Conservation (phyloP, 441 rosid genomes). For the Omphalea diandra region DNA sequence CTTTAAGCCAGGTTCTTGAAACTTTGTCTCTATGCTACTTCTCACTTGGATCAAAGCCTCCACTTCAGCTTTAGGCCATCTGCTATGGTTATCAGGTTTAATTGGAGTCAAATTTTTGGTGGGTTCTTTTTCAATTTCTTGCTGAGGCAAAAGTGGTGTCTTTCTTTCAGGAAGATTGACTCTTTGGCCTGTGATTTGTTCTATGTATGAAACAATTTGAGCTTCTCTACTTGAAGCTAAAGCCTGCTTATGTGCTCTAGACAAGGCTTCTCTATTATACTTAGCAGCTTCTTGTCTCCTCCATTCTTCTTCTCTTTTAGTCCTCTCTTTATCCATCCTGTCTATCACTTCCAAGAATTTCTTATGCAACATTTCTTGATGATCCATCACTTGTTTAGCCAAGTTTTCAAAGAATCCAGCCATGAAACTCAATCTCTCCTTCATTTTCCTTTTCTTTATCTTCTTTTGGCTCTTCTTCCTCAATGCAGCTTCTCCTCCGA, state of each 20-base stretch:
- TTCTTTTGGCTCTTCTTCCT: constrained; percentile 32
- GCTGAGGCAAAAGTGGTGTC: constrained; percentile 16
- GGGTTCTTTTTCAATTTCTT: constrained; percentile 24
- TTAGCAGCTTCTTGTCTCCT: constrained; percentile 32
- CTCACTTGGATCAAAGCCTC: constrained; percentile 40
- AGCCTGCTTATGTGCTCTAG: constrained; percentile 38
- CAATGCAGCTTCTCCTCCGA: constrained; percentile 28
- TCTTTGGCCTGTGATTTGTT: constrained; percentile 44
- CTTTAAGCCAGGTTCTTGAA: constrained; percentile 41
- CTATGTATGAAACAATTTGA: constrained; percentile 33
- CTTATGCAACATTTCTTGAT: constrained; percentile 43
- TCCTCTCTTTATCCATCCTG: constrained; percentile 38
- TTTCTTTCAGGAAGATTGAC: constrained; percentile 30
- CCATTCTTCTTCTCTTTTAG: constrained; percentile 42
- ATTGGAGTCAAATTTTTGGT: constrained; percentile 15
- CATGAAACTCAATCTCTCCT: constrained; percentile 29
- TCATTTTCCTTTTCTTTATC: constrained; percentile 36
- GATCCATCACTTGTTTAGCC: constrained; percentile 43
- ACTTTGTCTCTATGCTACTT: constrained; percentile 34
- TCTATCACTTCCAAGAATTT: constrained; percentile 44
- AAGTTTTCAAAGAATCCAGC: constrained; percentile 33
- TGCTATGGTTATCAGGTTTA: constrained; percentile 17
- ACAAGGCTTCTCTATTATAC: constrained; percentile 36
- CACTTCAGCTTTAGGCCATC: constrained; percentile 51
- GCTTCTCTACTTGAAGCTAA: constrained; percentile 44